These are phyloP conservation scores for Claviceps maximensis DNA, from an alignment of 2,329 filamentous ascomycete genomes.

Conservation along the genomic window DNA sequence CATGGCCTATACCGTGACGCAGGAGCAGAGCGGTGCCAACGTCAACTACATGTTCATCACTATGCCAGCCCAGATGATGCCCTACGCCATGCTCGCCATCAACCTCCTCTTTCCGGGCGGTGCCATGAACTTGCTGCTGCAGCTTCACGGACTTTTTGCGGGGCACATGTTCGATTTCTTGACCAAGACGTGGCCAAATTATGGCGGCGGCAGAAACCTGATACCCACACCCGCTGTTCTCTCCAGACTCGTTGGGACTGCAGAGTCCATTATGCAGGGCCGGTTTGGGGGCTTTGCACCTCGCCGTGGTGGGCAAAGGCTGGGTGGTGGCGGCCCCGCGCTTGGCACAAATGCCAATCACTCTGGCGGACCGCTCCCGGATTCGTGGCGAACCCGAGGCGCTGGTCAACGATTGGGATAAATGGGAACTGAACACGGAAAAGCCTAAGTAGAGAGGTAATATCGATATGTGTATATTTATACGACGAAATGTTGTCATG, in stretches of 20 bases:
- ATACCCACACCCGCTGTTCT: conserved; percentile 63
- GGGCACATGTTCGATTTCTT: conserved; percentile 88
- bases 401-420: conserved; percentile 48
- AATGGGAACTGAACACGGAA: not conserved
- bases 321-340: conserved; percentile 14
- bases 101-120: conserved; percentile 55
- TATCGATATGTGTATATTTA: not conserved
- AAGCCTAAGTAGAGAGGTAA: too few relatives aligned
- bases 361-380: conserved; percentile 39
- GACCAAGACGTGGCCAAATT: conserved; percentile 74
- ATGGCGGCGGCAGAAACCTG: conserved; percentile 69
- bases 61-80: conserved; percentile 70
- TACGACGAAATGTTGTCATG: not conserved
- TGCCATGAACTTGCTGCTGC: conserved; percentile 40
- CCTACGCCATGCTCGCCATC: conserved; percentile 64
- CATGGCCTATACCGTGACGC: conserved; percentile 69
- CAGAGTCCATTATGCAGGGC: conserved; percentile 9
- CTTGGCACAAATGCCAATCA: conserved; percentile 23
- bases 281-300: conserved; percentile 41
- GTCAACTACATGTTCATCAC: conserved; percentile 71
- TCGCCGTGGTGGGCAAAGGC: conserved; percentile 15
- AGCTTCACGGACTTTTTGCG: conserved; percentile 68
- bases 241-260: conserved; percentile 47
- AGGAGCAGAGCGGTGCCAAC: conserved; percentile 69
- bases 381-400: conserved; percentile 52